Base-by-base conservation (phyloP, 225 moss, liverwort and hornwort species). In the Ulota crispa region DNA sequence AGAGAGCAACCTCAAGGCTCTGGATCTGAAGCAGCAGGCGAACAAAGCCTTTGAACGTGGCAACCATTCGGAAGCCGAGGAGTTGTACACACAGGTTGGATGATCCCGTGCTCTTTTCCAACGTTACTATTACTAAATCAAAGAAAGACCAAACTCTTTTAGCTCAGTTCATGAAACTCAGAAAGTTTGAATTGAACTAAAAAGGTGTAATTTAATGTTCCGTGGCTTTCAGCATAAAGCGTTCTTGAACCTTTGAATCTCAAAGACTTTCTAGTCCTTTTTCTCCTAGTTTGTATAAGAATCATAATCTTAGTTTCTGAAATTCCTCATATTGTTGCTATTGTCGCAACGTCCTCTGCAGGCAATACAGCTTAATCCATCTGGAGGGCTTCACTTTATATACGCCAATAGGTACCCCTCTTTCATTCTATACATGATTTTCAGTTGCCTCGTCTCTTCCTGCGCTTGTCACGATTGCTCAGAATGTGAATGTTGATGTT, bases 11-110 rank as follows among this genome's bases (percentile, higher is more conserved):
- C 87, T 94, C 15, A 85, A 87, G 64, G 93, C 93, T 59, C 75
- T 94, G 72, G 70, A 10, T 61, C 78, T 94, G 39, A 94, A 94
- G 84, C 91, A 94, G 78, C 89, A 86, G 78, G 94, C 86, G 4
- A 92, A 93, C 79, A 89, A 85, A 75, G 89, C 84, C 11, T 94
- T 94, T 41, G 90, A 94, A 68, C 70, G 74, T 12, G 94, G 94
- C 59, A 78, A 72, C 41, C 78, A 79, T 66, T 42, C 28, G 45
- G 82, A 82, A 81, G 91, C 94, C 11, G 90, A 93, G 73, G 68
- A 84, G 59, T 76, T 90, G 20, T 94, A 93, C 73, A 84, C 93
- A 19, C 60, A 93, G 86, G 93, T 62, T 72, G 53, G 10, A 60
- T 34, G 30, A 16, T 64, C 23, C 41, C 67, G 18, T 59, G 20